Percentiles rank a stretch among this genome's conserved stretches.
These are phyloP conservation scores for Takakia lepidozioides DNA, from an alignment of 225 moss, liverwort and hornwort genomes.

Conservation along the genomic window DNA sequence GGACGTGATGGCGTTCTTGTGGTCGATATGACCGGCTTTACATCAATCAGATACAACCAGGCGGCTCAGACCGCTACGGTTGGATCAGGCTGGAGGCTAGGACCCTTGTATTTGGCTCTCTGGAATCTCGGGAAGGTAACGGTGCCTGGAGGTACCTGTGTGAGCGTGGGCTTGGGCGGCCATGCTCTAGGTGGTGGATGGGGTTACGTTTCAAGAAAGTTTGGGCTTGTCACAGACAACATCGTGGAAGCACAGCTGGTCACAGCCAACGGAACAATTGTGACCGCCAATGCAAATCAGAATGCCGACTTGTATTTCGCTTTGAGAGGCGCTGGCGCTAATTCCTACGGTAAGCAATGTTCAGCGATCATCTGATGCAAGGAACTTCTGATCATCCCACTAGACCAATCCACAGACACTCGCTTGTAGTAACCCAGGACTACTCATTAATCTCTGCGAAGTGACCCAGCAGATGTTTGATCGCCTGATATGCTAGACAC, in stretches of 20 bases:
- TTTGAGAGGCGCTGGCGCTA: slow-evolving; percentile 54
- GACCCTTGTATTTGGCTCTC: slow-evolving; percentile 52
- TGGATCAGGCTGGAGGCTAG: slow-evolving; percentile 56
- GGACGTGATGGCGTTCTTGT: slow-evolving; percentile 72
- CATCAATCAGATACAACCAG: slow-evolving; percentile 34
- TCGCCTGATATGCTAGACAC: no score
- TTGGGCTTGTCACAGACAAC: slow-evolving; percentile 52
- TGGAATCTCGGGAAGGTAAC: slow-evolving; percentile 80
- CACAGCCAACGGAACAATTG: slow-evolving; percentile 30
- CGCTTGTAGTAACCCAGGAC: no score
- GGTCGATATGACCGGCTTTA: slow-evolving; percentile 61
- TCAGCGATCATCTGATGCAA: no score
- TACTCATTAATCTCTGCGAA: no score
- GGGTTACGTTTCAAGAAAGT: slow-evolving; percentile 60
- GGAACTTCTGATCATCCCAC: no score
- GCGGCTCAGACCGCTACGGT: slow-evolving; percentile 28
- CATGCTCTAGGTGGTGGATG: slow-evolving; percentile 77
- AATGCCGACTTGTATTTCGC: slow-evolving; percentile 54
- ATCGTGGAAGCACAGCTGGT: slow-evolving; percentile 41
- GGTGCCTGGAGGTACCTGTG: slow-evolving; percentile 48
- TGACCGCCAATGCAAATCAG: slow-evolving; percentile 30
- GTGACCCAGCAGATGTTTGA: no score
- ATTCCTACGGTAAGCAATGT: slow-evolving; percentile 35
- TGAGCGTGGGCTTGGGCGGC: slow-evolving; percentile 61
- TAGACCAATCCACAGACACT: no score